Base-by-base conservation (phyloP, 2,329 filamentous ascomycete genomes). In the Apiospora hydei region DNA sequence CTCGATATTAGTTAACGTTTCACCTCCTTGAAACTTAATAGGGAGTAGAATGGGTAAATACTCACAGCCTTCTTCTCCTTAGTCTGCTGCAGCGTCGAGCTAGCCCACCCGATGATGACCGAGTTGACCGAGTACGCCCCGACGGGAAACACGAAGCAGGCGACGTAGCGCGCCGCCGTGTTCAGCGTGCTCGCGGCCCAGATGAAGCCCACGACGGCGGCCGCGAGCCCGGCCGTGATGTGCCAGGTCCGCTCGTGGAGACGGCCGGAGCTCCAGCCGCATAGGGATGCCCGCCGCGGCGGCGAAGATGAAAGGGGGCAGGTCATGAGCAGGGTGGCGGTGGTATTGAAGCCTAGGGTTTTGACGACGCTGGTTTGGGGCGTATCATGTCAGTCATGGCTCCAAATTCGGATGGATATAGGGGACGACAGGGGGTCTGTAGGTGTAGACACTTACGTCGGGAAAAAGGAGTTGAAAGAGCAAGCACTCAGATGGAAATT, bases 401-500 rank as follows among this genome's bases (percentile, higher is more conserved):
- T 4, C 7, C n/a, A n/a, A n/a, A n/a, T n/a, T n/a, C n/a, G n/a
- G n/a, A n/a, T n/a, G n/a, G n/a, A n/a, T n/a, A n/a, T n/a, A 24
- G 26, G 3, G 49, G n/a, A 11, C 26, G 13, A 11, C 13, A 2
- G 49, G 49, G 11, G 24, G 11, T 6, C 4, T 30, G n/a, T 2
- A 14, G 14, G 5, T 18, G 8, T 5, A 43, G 18, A 24, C 1
- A 77, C 79, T 76, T 70, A 82, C 80, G 80, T 82, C 0, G 82
- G 81, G 71, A 83, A 83, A 80, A 88, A 88, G 0, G 84, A 83
- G 72, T 84, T 88, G 75, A 84, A 84, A 0, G 80, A 81, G 69
- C 81, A 86, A 0, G 87, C 86, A 0, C 84, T 85, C 16, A 88
- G 79, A 76, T 89, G 86, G 76, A 88, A 86, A 77, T 88, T 88